Evolutionary conservation across 2,329 filamentous ascomycete genomes (phyloP).

Genomic region (Exophiala sp.): DNA sequence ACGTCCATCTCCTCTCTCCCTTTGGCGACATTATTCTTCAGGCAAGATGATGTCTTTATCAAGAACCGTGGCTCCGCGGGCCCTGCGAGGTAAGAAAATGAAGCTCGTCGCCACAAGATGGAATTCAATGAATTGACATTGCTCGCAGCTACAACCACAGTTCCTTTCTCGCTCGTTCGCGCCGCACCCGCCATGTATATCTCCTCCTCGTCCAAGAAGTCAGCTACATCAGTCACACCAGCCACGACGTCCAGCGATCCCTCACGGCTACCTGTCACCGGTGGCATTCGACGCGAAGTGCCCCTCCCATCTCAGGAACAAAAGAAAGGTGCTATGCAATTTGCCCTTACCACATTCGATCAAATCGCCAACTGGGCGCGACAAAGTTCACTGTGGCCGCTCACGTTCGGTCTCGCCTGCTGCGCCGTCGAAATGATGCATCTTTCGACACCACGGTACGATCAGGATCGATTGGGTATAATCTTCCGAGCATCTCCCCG

Average conservation of each 20-base stretch:
- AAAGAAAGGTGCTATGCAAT: conserved; percentile 52
- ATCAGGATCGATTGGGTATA: conserved; percentile 82
- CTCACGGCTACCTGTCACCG: conserved; percentile 31
- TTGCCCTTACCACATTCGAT: conserved; percentile 51
- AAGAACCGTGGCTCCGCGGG: conserved; percentile 52
- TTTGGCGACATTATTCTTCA: conserved; percentile 8
- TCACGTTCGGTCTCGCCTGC: conserved; percentile 85
- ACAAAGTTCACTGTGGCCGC: conserved; percentile 80
- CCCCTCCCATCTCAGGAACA: conserved; percentile 49
- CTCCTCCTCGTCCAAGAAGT: conserved; percentile 40
- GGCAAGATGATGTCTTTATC: conserved; percentile 50
- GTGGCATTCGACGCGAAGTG: conserved; percentile 47
- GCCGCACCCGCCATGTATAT: conserved; percentile 38
- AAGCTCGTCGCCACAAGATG: conserved; percentile 24
- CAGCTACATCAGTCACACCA: conserved; percentile 41
- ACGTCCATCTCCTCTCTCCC: conserved; percentile 26
- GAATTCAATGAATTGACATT: conserved; percentile 1
- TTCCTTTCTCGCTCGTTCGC: conserved; percentile 34
- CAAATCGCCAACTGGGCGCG: conserved; percentile 79
- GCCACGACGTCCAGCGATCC: conserved; percentile 36
- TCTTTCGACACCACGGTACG: conserved; percentile 80
- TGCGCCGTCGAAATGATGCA: conserved; percentile 94
- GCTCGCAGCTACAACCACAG: conserved; percentile 28
- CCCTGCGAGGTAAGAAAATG: conserved; percentile 48
- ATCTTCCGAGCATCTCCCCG: conserved; percentile 86